Percentiles rank a stretch among this genome's conserved stretches.
These are phyloP conservation scores for Zoysia japonica DNA, from an alignment of 176 grass and related monocot species.

Conservation along the genomic window DNA sequence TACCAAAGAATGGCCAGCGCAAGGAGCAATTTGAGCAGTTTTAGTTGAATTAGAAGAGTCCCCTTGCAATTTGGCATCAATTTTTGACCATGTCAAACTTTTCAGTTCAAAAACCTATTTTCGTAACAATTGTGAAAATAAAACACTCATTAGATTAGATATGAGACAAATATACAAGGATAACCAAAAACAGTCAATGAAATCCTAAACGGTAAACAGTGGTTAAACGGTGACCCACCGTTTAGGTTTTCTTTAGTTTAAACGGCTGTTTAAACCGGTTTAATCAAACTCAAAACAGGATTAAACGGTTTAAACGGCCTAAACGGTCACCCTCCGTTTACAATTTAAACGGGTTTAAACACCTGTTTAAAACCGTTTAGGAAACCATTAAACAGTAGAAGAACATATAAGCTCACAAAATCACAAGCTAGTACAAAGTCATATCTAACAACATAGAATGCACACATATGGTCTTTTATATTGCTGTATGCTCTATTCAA, in stretches of 20 bases:
- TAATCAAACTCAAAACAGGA: too few relatives aligned
- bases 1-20: conserved; percentile 99
- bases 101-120: conserved; percentile 84
- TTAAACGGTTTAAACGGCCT: too few relatives aligned
- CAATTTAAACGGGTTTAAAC: too few relatives aligned
- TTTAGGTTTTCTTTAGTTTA: too few relatives aligned
- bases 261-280: too few relatives aligned
- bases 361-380: too few relatives aligned
- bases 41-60: conserved; percentile 55
- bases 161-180: not conserved
- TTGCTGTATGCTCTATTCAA: conserved; percentile 18
- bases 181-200: not conserved
- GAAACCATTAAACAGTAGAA: not conserved
- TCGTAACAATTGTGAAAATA: conserved; percentile 22
- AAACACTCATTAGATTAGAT: conserved; percentile 3
- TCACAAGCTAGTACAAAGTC: not conserved
- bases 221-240: too few relatives aligned
- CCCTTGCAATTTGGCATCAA: conserved; percentile 82
- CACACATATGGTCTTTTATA: not conserved
- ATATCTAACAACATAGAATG: conserved; percentile 27
- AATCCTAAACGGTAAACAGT: too few relatives aligned
- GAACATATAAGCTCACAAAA: not conserved
- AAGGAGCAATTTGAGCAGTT: conserved; percentile 60
- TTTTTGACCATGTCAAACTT: conserved; percentile 88
- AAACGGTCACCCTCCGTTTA: too few relatives aligned